Conservation (phyloP, 805 yeast species). For the Wickerhamiella dianesei region DNA sequence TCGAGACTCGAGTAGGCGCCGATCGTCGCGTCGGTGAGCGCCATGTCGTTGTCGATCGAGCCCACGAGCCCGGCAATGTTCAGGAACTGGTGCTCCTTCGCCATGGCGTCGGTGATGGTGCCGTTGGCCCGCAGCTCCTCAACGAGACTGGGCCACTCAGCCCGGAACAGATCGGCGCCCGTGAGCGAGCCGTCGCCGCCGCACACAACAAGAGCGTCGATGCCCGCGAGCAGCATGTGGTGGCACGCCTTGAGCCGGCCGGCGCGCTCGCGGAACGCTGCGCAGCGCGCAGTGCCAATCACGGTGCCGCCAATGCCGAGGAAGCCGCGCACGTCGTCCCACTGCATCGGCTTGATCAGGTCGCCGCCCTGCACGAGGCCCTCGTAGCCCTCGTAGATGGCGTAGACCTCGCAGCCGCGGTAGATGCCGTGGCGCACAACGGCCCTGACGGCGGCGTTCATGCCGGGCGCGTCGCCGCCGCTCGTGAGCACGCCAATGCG, state of each 20-base stretch:
- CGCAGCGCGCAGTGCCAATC: conserved; percentile 92
- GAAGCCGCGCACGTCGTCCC: conserved; percentile 95
- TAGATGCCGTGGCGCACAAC: conserved; percentile 85
- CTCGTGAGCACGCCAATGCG: conserved; percentile 93
- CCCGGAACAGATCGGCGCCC: conserved; percentile 89
- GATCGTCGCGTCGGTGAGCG: conserved; percentile 89
- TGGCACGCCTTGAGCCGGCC: conserved; percentile 78
- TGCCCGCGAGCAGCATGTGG: conserved; percentile 73
- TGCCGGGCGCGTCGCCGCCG: conserved; percentile 98
- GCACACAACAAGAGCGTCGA: conserved; percentile 88
- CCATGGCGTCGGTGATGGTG: conserved; percentile 44
- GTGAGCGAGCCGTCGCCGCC: conserved; percentile 99
- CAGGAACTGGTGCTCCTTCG: conserved; percentile 50
- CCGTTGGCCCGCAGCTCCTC: conserved; percentile 50
- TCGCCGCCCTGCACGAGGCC: conserved; percentile 85
- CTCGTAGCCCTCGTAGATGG: conserved; percentile 87
- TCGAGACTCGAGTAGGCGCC: conserved; percentile 93
- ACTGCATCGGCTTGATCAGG: conserved; percentile 58
- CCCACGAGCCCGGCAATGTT: conserved; percentile 93
- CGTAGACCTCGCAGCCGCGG: conserved; percentile 80
- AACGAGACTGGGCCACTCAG: conserved; percentile 86
- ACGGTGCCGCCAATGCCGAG: conserved; percentile 86
- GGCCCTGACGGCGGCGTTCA: conserved; percentile 93
- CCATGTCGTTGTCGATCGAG: conserved; percentile 96
- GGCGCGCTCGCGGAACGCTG: conserved; percentile 67